Percentiles rank a stretch among this genome's conserved stretches.
phyloP scores from a whole-genome alignment of 179 eudicot species.

The Gypsophila paniculata region DNA sequence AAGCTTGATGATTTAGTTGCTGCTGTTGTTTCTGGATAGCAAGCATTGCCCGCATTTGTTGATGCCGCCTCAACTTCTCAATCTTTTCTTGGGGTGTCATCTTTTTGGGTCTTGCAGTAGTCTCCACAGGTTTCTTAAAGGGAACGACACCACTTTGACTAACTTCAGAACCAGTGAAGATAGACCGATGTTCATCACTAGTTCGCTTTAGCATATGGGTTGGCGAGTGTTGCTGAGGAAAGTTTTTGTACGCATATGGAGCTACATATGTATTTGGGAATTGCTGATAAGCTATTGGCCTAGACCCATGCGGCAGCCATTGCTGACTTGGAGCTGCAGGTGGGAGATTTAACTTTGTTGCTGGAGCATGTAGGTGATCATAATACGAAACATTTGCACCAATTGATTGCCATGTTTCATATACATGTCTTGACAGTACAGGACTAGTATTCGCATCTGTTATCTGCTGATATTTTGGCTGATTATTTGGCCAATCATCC shows the following conservation, averaged over 20 bases:
- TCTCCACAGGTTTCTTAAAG: conserved; percentile 29
- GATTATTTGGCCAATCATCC: conserved; percentile 33
- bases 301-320: conserved; percentile 32
- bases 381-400: conserved; percentile 32
- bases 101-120: conserved; percentile 28
- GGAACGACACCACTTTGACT: conserved; percentile 30
- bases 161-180: conserved; percentile 31
- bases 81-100: conserved; percentile 92
- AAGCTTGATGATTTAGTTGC: conserved; percentile 40
- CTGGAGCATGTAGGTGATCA: conserved; percentile 30
- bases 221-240: conserved; percentile 32
- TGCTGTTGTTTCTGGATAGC: conserved; percentile 81
- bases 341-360: conserved; percentile 26
- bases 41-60: conserved; percentile 77
- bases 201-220: conserved; percentile 26
- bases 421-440: conserved; percentile 27
- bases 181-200: conserved; percentile 33
- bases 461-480: conserved; percentile 29
- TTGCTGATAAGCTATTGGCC: conserved; percentile 31
- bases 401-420: conserved; percentile 37
- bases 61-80: conserved; percentile 73
- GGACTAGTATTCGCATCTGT: conserved; percentile 29
- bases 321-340: conserved; percentile 35
- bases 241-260: conserved; percentile 34
- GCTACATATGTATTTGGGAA: conserved; percentile 29